phyloP scores from a whole-genome alignment of 1,284 basidiomycete genomes.

The Trichosporon asahii region DNA sequence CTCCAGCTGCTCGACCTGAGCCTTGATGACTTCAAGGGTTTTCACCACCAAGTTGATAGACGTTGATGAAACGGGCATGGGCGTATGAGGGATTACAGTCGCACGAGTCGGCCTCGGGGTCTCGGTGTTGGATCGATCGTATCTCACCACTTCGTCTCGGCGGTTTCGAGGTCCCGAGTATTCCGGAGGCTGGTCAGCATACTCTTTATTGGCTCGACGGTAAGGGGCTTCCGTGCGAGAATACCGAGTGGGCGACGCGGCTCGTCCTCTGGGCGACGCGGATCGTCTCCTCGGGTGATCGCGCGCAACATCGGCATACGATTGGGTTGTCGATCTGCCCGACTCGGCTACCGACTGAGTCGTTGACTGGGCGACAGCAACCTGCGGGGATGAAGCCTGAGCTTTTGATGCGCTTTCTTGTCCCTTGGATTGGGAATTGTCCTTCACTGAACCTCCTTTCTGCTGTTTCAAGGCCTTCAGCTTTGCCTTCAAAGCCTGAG shows the following conservation, averaged over 20 bases:
- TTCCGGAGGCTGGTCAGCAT: background rate
- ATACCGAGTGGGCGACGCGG: background rate
- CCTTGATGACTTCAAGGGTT: background rate
- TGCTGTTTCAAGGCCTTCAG: slow-evolving; percentile 13
- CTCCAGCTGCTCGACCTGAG: background rate
- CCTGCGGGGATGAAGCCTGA: too few species aligned
- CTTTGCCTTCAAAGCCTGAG: slow-evolving; percentile 15
- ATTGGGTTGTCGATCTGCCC: background rate
- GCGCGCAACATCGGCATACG: background rate
- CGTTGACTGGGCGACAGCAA: too few species aligned
- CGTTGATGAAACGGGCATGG: background rate
- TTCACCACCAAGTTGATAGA: slow-evolving; percentile 1
- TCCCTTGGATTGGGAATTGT: too few species aligned
- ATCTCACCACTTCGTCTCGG: background rate
- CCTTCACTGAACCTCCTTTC: background rate
- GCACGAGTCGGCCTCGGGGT: background rate
- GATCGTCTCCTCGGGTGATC: background rate
- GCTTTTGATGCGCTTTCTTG: too few species aligned
- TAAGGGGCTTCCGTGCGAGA: background rate
- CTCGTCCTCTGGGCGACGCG: background rate
- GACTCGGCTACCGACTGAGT: background rate
- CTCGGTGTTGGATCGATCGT: background rate
- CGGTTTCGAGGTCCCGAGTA: background rate
- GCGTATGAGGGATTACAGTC: background rate
- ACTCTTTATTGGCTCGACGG: background rate